A percentile compares a stretch with the other conserved stretches of the same genome.
Conservation (phyloP, 352 stramenopile genomes). For the Phytophthora tubulina region DNA sequence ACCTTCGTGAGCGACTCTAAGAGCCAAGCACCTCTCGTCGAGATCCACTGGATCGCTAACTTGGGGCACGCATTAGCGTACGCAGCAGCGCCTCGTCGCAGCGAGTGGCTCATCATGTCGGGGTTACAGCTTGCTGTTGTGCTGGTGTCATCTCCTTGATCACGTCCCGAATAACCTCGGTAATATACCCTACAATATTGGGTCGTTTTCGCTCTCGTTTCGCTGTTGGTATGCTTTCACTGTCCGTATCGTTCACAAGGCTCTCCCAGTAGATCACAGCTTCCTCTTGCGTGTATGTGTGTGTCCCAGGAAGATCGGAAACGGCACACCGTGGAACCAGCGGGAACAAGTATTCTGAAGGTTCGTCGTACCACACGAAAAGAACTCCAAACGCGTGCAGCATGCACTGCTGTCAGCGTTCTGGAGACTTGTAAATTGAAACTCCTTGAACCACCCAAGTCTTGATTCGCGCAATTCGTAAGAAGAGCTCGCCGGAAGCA, state of each 20-base stretch:
- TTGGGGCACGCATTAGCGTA: constrained; percentile 29
- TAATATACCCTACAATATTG: constrained; percentile 17
- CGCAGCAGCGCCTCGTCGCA: constrained; percentile 4
- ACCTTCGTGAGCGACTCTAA: constrained; percentile 31
- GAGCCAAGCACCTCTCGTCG: constrained; percentile 23
- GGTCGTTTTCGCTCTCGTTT: constrained; percentile 5
- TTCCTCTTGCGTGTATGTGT: not conserved
- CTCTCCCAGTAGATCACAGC: not conserved
- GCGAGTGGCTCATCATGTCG: constrained; percentile 10
- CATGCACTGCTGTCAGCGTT: not conserved
- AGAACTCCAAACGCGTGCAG: constrained; percentile 12
- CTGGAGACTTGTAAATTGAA: no score
- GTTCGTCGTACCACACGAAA: constrained; percentile 10
- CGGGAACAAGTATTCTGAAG: constrained; percentile 11
- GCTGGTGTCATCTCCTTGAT: constrained; percentile 1
- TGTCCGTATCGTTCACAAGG: not conserved
- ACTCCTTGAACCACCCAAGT: no score
- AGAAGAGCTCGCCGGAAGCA: no score
- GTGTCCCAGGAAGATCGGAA: not conserved
- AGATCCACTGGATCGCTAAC: constrained; percentile 36
- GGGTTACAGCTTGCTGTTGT: constrained; percentile 1
- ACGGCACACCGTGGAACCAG: not conserved
- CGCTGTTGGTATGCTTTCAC: not conserved
- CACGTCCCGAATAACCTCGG: constrained; percentile 6
- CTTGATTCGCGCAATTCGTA: no score